Conservation (phyloP, 2,329 filamentous ascomycete genomes). For the Claviceps sp. region DNA sequence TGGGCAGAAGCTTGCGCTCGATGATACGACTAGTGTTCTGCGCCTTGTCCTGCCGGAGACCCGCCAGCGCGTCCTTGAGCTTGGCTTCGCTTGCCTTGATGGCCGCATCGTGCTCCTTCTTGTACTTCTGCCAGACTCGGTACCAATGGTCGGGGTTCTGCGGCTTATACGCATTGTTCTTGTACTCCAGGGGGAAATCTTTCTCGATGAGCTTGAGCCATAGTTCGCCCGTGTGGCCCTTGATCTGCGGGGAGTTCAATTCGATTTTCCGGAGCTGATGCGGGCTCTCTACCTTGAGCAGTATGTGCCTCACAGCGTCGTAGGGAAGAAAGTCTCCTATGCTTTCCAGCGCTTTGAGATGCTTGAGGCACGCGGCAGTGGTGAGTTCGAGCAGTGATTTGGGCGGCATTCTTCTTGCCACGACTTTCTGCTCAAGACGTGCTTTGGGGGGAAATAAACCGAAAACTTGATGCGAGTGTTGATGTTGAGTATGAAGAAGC, state of each 20-base stretch:
- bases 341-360: constrained; percentile 46
- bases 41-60: constrained; percentile 43
- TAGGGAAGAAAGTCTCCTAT: constrained; percentile 61
- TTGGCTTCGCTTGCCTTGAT: constrained; percentile 46
- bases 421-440: not conserved
- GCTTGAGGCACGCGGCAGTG: constrained; percentile 36
- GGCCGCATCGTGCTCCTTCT: constrained; percentile 41
- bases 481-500: not conserved
- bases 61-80: constrained; percentile 43
- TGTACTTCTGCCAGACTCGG: constrained; percentile 61
- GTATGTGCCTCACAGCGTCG: constrained; percentile 46
- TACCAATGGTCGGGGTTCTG: constrained; percentile 60
- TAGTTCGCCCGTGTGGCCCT: constrained; percentile 53
- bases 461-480: not conserved
- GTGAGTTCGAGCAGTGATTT: constrained; percentile 40
- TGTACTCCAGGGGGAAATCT: constrained; percentile 55
- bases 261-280: constrained; percentile 66
- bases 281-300: constrained; percentile 58
- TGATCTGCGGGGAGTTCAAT: constrained; percentile 61
- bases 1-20: constrained; percentile 33
- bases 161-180: constrained; percentile 50
- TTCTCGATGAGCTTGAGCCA: constrained; percentile 70
- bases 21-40: constrained; percentile 46
- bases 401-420: constrained; percentile 22
- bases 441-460: not conserved